Percentiles rank a stretch among this genome's conserved stretches.
Conservation (phyloP, 2,329 filamentous ascomycete species). For the Colletotrichum trifolii region DNA sequence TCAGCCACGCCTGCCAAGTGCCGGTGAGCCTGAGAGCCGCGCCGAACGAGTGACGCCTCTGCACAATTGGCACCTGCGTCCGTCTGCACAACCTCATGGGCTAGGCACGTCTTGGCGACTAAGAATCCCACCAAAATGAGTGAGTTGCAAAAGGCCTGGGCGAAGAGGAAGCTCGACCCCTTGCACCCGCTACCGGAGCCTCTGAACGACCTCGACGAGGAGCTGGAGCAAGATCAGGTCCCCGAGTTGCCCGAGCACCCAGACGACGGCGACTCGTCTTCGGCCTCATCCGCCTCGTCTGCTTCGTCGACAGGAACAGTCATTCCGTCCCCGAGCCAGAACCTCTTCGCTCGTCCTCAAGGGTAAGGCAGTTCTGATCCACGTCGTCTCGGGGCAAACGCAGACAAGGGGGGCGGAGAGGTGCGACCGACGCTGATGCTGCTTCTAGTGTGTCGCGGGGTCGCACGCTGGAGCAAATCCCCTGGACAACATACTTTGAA, state of each 20-base stretch:
- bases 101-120: constrained; percentile 14
- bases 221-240: constrained; percentile 59
- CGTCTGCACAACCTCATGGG: constrained; percentile 8
- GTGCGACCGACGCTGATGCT: constrained; percentile 10
- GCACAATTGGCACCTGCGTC: constrained; percentile 1
- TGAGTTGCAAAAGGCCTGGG: constrained; percentile 82
- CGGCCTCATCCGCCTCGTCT: constrained; percentile 73
- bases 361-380: constrained; percentile 60
- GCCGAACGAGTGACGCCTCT: constrained; percentile 1
- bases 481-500: constrained; percentile 93
- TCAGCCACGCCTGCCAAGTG: not conserved
- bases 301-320: constrained; percentile 94
- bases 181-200: constrained; percentile 62
- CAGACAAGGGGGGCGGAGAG: not conserved
- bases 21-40: not conserved
- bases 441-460: constrained; percentile 47
- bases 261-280: constrained; percentile 76
- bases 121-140: constrained; percentile 69
- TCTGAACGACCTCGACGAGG: constrained; percentile 65
- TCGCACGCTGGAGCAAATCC: constrained; percentile 71
- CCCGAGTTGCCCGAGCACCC: constrained; percentile 57
- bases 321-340: constrained; percentile 79
- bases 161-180: constrained; percentile 77
- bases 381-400: constrained; percentile 12
- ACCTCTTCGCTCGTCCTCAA: constrained; percentile 77